Evolutionary conservation across 23 red algal genomes (phyloP).

Genomic region (Chondrus crispus): DNA sequence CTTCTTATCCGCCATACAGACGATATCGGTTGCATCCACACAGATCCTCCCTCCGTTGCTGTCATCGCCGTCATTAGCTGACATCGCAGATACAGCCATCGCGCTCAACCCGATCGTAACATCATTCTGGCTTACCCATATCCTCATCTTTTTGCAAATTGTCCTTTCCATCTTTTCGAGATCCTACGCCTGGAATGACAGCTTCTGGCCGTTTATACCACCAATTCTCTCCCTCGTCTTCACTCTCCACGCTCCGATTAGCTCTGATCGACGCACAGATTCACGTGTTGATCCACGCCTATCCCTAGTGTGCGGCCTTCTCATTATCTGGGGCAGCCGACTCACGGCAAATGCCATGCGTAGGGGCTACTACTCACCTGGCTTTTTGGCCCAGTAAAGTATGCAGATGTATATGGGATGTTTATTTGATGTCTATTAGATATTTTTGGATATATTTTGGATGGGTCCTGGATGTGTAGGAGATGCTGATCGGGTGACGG

Average conservation of each 20-base stretch:
- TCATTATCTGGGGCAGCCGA: slow-evolving; percentile 31
- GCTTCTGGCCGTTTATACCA: slow-evolving; percentile 45
- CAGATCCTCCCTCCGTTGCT: background rate
- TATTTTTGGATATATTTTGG: too few relatives aligned
- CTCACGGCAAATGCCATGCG: slow-evolving; percentile 10
- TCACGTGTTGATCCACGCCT: slow-evolving; percentile 22
- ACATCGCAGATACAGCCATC: background rate
- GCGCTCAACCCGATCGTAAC: slow-evolving; percentile 46
- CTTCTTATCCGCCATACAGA: background rate
- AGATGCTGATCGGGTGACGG: too few relatives aligned
- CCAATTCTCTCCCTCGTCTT: background rate
- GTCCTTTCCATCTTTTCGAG: slow-evolving; percentile 22
- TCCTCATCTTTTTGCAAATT: slow-evolving; percentile 43
- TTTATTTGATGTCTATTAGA: too few relatives aligned
- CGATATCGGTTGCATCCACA: background rate
- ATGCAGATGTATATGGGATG: too few relatives aligned
- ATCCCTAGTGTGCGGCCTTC: slow-evolving; percentile 4
- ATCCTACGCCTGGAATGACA: slow-evolving; percentile 50
- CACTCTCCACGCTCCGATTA: slow-evolving; percentile 10
- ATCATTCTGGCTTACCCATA: slow-evolving; percentile 29
- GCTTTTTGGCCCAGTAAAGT: slow-evolving; percentile 35
- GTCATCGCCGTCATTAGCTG: background rate
- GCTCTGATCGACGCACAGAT: slow-evolving; percentile 3
- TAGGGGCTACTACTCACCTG: slow-evolving; percentile 37
- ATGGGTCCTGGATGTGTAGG: too few relatives aligned